Base-by-base conservation (phyloP, 768 basidiomycete genomes). In the Flagelloscypha sp. region DNA sequence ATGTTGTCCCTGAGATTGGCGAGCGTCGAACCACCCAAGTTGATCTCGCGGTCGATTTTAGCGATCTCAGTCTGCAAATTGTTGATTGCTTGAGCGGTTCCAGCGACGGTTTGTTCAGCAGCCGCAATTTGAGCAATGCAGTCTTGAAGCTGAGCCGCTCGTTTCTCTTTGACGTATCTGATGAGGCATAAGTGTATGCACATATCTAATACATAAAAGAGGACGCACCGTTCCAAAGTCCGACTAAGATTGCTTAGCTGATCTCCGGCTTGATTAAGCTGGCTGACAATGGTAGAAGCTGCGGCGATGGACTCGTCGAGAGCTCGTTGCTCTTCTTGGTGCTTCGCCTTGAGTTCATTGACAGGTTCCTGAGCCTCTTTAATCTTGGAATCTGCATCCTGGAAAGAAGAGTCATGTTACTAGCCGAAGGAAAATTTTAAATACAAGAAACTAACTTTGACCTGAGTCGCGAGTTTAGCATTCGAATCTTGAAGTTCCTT, bases 1-100 rank as follows among this genome's bases (percentile, higher is more conserved):
- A 89, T 62, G 54, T 97, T 99, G 53, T 90, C 85, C 42, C 83
- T 74, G 36, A 88, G 56, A 54, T 80, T 84, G 17, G 79, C 72
- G 30, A 79, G 53, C 8, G 70, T 70, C 24, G 82, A 75, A 33
- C 76, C 80, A 42, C 82, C 72, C 45, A 83, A 79, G 52, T 77
- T 79, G 52, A 90, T 78, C 50, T 90, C 84, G 50, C 76, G 79
- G 48, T 86, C 80, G 11, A 92, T 70, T 15, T 57, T 63, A 10
- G 66, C 63, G 19, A 88, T 71, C 20, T 50, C 55, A 23, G 56
- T 54, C 7, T 68, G 64, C 6, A 64, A 47, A 11, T 50, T 46
- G 36, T 69, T 66, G 7, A 73, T 56, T 17, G 65, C 55, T 17
- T n/a, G n/a, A n/a, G n/a, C n/a, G n/a, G n/a, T n/a, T n/a, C n/a